Evolutionary conservation across 345 rosid genomes (phyloP), one percentile per base, ranked within the genome.

Genomic region (Euclidium syriacum): DNA sequence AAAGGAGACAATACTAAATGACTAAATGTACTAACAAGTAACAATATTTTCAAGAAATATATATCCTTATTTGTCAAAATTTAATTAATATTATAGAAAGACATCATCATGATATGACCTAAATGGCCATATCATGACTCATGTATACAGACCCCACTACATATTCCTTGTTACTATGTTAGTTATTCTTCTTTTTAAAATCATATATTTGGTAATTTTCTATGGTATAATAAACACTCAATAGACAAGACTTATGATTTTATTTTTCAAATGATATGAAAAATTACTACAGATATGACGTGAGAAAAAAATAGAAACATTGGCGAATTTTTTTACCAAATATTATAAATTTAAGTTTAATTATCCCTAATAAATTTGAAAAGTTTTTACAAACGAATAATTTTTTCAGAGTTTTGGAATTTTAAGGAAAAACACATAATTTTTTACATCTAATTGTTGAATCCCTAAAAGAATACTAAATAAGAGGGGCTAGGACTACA

Each of bases 81-180:
- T 32, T 65, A 55, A 44, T 46, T 51, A 18, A 68, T 68, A 23
- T 20, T 22, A 15, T 58, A 40, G 9, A 36, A 49, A 67, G 26
- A 32, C 26, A 49, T 67, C 58, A 67, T 27, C 42, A 56, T 19
- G 48, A 54, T 41, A 65, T 44, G 62, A 46, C 56, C 20, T 36
- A 46, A 11, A 24, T 34, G 7, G 5, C 33, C 55, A 46, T 50
- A 23, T 39, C 49, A 39, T 53, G 70, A 53, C 62, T 7, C 35
- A 23, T 53, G 15, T 10, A 23, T 27, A 42, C 33, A 54, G 40
- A 23, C 54, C 49, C 47, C 35, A 42, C 20, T 17, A 43, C 47
- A 44, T 4, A 43, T 43, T 65, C 36, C 26, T 33, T 9, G 18
- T 52, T 15, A 5, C 5, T 9, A 12, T 27, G 40, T 43, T 18